These are phyloP conservation scores for Buxus sempervirens DNA, from an alignment of 164 flowering plant species.

Conservation along the genomic window DNA sequence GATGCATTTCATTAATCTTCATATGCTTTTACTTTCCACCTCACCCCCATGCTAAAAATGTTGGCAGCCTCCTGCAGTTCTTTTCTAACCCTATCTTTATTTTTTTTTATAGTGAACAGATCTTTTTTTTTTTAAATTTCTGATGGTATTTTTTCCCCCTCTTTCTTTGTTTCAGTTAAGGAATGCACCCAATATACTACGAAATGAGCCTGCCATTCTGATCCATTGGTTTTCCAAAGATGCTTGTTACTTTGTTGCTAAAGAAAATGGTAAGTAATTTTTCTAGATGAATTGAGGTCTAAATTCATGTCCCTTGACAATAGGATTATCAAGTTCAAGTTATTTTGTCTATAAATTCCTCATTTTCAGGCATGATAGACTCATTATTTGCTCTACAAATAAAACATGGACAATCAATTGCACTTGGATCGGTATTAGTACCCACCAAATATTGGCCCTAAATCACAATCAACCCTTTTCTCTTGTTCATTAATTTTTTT, in stretches of 20 bases:
- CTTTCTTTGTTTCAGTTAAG: slow-evolving; percentile 33
- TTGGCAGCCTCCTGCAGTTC: neutral
- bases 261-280: slow-evolving; percentile 38
- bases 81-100: neutral
- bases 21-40: neutral
- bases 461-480: too few relatives aligned
- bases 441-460: too few relatives aligned
- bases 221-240: slow-evolving; percentile 46
- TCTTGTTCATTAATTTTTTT: neutral
- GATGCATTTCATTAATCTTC: neutral
- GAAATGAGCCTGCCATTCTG: slow-evolving; percentile 31
- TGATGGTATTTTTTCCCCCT: slow-evolving; percentile 7
- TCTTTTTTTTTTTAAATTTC: neutral
- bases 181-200: slow-evolving; percentile 30
- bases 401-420: too few relatives aligned
- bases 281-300: neutral
- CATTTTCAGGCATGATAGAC: neutral
- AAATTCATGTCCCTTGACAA: neutral
- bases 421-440: too few relatives aligned
- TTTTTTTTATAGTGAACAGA: neutral
- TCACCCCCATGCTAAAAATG: neutral
- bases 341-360: too few relatives aligned
- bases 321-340: neutral
- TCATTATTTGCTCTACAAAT: neutral
- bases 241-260: slow-evolving; percentile 19